Percentiles rank a stretch among this genome's conserved stretches.
These are phyloP conservation scores for Pichia pseudocactophila DNA, from an alignment of 805 yeast genomes.

Conservation along the genomic window DNA sequence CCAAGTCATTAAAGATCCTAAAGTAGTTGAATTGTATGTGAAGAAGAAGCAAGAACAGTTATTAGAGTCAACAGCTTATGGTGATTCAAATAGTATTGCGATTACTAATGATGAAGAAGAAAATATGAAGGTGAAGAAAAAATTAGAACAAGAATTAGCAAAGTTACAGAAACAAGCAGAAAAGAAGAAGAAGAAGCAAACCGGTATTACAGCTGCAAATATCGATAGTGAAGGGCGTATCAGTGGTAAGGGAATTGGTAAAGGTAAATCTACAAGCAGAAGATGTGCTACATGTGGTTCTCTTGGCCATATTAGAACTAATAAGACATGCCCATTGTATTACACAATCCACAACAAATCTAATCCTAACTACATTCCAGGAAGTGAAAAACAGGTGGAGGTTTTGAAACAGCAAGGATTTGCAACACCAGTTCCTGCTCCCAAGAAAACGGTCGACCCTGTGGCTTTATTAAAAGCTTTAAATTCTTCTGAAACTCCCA, in stretches of 20 bases:
- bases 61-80: slow-evolving; percentile 43
- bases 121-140: slow-evolving; percentile 65
- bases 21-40: slow-evolving; percentile 78
- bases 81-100: slow-evolving; percentile 48
- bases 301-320: slow-evolving; percentile 88
- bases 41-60: slow-evolving; percentile 37
- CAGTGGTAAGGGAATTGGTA: slow-evolving; percentile 64
- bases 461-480: no score
- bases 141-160: slow-evolving; percentile 76
- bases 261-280: slow-evolving; percentile 65
- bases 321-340: slow-evolving; percentile 85
- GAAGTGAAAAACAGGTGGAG: slow-evolving; percentile 19
- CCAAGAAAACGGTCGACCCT: neutral
- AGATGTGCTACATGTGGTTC: slow-evolving; percentile 95
- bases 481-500: no score
- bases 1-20: slow-evolving; percentile 74
- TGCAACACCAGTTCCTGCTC: neutral
- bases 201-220: slow-evolving; percentile 27
- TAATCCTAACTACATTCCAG: slow-evolving; percentile 28
- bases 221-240: slow-evolving; percentile 31
- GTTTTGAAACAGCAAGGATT: slow-evolving; percentile 2
- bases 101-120: slow-evolving; percentile 80
- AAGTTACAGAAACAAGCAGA: slow-evolving; percentile 71
- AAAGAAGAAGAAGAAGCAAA: slow-evolving; percentile 27
- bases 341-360: slow-evolving; percentile 33